These are phyloP conservation scores for Fonsecaea erecta DNA, from an alignment of 2,329 filamentous ascomycete species.

Conservation along the genomic window DNA sequence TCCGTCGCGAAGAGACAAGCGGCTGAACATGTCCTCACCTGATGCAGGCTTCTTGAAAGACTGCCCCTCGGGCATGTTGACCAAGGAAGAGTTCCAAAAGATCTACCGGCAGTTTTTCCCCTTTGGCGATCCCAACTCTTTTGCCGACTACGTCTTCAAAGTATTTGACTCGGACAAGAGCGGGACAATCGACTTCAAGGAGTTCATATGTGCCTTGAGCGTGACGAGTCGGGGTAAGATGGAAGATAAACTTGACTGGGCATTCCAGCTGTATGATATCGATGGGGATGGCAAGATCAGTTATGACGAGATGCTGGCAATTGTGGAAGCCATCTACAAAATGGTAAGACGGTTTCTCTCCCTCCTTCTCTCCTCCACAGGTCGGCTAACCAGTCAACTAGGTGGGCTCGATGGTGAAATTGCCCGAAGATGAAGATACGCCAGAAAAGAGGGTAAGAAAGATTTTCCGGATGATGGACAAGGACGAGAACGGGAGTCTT, in stretches of 20 bases:
- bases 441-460: conserved; percentile 97
- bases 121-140: conserved; percentile 94
- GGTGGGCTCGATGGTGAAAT: conserved; percentile 99
- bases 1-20: not conserved
- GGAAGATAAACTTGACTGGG: conserved; percentile 99
- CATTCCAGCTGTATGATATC: conserved; percentile 98
- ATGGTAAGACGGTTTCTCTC: conserved; percentile 68
- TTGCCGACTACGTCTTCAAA: conserved; percentile 98
- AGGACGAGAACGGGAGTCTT: conserved; percentile 96
- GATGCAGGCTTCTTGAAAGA: conserved; percentile 76
- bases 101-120: conserved; percentile 99
- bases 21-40: conserved; percentile 23
- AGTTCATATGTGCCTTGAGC: conserved; percentile 97
- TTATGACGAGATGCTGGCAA: conserved; percentile 98
- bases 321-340: conserved; percentile 99
- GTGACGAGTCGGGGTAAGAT: conserved; percentile 97
- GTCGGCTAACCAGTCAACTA: conserved; percentile 46
- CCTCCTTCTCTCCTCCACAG: not conserved
- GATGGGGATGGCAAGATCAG: conserved; percentile 98
- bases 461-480: conserved; percentile 99
- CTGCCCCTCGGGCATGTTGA: conserved; percentile 94
- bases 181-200: conserved; percentile 98
- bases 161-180: conserved; percentile 98
- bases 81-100: conserved; percentile 98
- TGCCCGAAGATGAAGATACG: conserved; percentile 97